Evolutionary conservation across 441 rosid genomes (phyloP), one percentile per base, ranked within the genome.

Genomic region (Raphanus hybrid): DNA sequence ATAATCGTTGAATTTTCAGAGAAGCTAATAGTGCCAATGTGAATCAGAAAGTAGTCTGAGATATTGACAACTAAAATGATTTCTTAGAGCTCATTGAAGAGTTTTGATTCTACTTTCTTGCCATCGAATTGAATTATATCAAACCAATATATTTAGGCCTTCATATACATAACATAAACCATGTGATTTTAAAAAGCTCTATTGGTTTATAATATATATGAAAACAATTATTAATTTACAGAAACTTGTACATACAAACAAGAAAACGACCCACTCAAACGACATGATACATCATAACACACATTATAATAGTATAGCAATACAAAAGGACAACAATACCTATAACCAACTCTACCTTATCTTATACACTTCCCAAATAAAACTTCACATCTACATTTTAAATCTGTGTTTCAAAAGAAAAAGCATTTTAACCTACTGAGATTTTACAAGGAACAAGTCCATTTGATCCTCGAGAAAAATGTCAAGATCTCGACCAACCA

Each of bases 401-500:
- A 23, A 23, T 23, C 26, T 23, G 26, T 23, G 26, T 23, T 23
- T 2, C 2, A 23, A 23, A 23, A 23, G 0, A 23, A 23, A 23
- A 23, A 23, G 2, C 23, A 23, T 23, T 2, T 23, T 14, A 65
- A 35, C 69, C 68, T 70, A 69, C 73, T 26, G 18, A 58, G 76
- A 79, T 65, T 70, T 75, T 70, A 79, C 73, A 70, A 74, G 63
- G 69, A 79, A 75, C 73, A 79, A 64, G 23, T 79, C 82, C 76
- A 48, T 75, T 58, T 58, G 64, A 48, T 75, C 69, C 39, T 70
- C 64, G 61, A 23, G 48, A 20, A 20, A 18, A 69, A 14, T 45
- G 59, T 73, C 77, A 68, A 61, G 70, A 67, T 84, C 78, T 18
- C 81, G 82, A 14, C 84, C 34, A 66, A 84, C 79, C 8, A 92